Evolutionary conservation across 352 stramenopile species (phyloP).

Genomic region (Pythium scleroteichum): DNA sequence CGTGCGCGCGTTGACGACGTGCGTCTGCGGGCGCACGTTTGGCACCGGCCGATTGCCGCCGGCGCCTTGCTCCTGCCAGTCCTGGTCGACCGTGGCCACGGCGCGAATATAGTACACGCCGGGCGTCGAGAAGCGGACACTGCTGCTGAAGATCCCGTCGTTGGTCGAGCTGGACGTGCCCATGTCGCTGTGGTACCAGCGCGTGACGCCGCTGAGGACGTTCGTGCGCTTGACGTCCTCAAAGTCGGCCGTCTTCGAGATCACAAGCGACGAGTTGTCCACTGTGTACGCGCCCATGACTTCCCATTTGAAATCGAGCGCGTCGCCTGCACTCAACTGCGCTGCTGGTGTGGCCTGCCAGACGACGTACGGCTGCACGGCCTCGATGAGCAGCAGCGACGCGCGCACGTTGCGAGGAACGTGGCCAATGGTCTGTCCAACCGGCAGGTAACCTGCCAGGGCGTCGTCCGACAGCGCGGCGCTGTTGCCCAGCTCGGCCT

Average conservation of each 20-base stretch:
- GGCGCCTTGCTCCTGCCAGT: conserved; percentile 58
- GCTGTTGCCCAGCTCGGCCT: conserved; percentile 63
- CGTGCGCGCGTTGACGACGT: conserved; percentile 74
- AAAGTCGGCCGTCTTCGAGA: conserved; percentile 43
- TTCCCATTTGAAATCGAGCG: conserved; percentile 52
- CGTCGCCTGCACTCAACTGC: conserved; percentile 11
- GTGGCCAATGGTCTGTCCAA: conserved; percentile 75
- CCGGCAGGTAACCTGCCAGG: conserved; percentile 43
- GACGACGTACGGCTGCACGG: conserved; percentile 92
- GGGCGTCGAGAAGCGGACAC: conserved; percentile 36
- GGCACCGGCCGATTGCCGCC: conserved; percentile 35
- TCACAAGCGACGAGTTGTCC: conserved; percentile 52
- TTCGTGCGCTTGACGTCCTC: conserved; percentile 29
- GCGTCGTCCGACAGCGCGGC: conserved; percentile 45
- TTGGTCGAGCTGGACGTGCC: conserved; percentile 28
- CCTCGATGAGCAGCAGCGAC: conserved; percentile 89
- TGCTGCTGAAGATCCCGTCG: conserved; percentile 53
- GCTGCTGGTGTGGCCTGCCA: conserved; percentile 42
- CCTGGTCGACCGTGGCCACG: conserved; percentile 61
- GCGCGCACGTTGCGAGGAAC: conserved; percentile 93
- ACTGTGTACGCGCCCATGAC: conserved; percentile 57
- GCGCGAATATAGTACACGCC: conserved; percentile 64
- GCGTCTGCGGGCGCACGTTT: conserved; percentile 61
- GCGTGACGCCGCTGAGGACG: conserved; percentile 47
- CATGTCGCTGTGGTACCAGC: conserved; percentile 65